A percentile compares a stretch with the other conserved stretches of the same genome.
Evolutionary conservation across 306 rosid species (phyloP).

Genomic region (Crotalaria pallida): DNA sequence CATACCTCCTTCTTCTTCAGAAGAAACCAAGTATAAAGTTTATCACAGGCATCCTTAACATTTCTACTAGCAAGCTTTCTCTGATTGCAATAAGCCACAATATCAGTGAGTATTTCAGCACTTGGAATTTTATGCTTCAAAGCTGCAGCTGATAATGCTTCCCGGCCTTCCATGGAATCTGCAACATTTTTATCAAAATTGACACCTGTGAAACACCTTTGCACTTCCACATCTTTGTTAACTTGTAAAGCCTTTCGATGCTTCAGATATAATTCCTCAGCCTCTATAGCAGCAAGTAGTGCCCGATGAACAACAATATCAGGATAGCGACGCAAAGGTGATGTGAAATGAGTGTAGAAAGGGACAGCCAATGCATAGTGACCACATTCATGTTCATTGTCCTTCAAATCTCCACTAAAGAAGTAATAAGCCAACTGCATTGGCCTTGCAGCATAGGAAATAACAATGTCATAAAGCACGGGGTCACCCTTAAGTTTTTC

Average conservation of each 20-base stretch:
- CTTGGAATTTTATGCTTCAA: slow-evolving; percentile 57
- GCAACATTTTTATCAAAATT: slow-evolving; percentile 59
- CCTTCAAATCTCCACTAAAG: slow-evolving; percentile 62
- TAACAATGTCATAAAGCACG: slow-evolving; percentile 50
- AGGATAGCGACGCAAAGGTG: slow-evolving; percentile 89
- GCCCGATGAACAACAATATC: slow-evolving; percentile 88
- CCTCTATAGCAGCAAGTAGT: slow-evolving; percentile 74
- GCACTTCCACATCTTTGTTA: slow-evolving; percentile 24
- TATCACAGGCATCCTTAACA: slow-evolving; percentile 77
- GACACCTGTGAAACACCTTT: slow-evolving; percentile 67
- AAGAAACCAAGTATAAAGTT: slow-evolving; percentile 70
- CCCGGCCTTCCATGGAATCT: slow-evolving; percentile 57
- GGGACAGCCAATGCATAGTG: slow-evolving; percentile 84
- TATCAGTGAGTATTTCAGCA: slow-evolving; percentile 40
- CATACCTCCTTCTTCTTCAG: slow-evolving; percentile 66
- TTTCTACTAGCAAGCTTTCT: slow-evolving; percentile 70
- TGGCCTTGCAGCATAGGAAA: slow-evolving; percentile 63
- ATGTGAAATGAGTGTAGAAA: slow-evolving; percentile 82
- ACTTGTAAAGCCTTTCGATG: slow-evolving; percentile 24
- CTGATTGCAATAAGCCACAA: slow-evolving; percentile 68
- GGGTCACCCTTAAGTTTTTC: slow-evolving; percentile 75
- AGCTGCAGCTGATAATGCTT: slow-evolving; percentile 68
- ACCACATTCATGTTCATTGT: slow-evolving; percentile 48
- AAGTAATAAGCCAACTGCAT: slow-evolving; percentile 84
- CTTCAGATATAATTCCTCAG: slow-evolving; percentile 62